phyloP scores from a whole-genome alignment of 495 filamentous ascomycete genomes.

The Lentithecium fluviatile region DNA sequence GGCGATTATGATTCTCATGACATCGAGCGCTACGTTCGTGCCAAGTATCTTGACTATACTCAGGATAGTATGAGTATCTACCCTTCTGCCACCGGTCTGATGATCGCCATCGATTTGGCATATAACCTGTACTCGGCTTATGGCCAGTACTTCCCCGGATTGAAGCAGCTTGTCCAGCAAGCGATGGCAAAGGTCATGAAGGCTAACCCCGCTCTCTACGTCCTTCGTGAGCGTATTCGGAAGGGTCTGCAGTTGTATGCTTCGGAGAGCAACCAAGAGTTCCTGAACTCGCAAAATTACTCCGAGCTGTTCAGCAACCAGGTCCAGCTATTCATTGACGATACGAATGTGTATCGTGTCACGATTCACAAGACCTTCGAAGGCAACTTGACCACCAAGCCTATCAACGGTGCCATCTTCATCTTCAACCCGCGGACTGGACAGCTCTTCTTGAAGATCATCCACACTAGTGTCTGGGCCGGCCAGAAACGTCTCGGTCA shows the following conservation, averaged over 20 bases:
- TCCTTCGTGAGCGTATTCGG: conserved; percentile 93
- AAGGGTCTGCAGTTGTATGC: conserved; percentile 99
- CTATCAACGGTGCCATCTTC: conserved; percentile 99
- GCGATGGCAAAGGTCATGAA: conserved; percentile 99
- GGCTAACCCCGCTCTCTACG: conserved; percentile 95
- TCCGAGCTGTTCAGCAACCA: conserved; percentile 99
- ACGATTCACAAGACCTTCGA: conserved; percentile 99
- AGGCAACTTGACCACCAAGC: conserved; percentile 98
- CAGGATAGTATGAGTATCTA: conserved; percentile 99
- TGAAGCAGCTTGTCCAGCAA: conserved; percentile 95
- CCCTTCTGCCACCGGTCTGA: conserved; percentile 93
- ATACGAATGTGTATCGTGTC: conserved; percentile 99
- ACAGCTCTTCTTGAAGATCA: conserved; percentile 98
- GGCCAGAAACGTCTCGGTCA: conserved; percentile 99
- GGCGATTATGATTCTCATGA: conserved; percentile 99
- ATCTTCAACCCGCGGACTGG: conserved; percentile 99
- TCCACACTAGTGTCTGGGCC: conserved; percentile 99
- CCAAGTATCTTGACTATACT: conserved; percentile 99
- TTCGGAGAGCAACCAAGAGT: conserved; percentile 98
- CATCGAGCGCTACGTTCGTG: conserved; percentile 95
- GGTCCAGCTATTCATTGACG: conserved; percentile 98
- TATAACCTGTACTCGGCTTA: conserved; percentile 99
- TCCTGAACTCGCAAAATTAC: conserved; percentile 99
- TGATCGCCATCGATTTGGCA: conserved; percentile 97
- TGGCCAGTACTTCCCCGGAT: conserved; percentile 96